Conservation (phyloP, 208 protist species). For the Vickermania ingenoplastis region DNA sequence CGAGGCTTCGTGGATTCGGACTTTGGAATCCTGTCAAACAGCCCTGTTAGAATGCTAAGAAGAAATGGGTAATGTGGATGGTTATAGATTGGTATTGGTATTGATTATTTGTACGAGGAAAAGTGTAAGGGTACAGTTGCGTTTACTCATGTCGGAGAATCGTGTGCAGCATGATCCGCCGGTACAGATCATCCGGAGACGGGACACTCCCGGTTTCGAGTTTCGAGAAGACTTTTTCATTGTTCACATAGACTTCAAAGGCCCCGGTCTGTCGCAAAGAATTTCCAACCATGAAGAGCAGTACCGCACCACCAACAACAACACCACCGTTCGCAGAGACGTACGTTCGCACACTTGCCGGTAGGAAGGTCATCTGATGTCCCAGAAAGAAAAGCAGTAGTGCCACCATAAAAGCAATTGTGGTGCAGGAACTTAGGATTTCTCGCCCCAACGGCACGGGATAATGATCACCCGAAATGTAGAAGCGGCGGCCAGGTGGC, state of each 20-base stretch:
- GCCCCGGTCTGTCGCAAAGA: slow-evolving; percentile 3
- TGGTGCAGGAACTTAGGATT: not conserved
- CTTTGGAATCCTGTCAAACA: no score
- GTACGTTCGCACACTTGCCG: not conserved
- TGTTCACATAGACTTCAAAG: slow-evolving; percentile 5
- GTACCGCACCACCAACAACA: not conserved
- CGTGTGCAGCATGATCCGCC: not conserved
- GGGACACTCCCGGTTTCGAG: slow-evolving; percentile 1
- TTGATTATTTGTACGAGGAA: no score
- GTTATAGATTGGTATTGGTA: no score
- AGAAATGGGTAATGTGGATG: no score
- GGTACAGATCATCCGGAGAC: not conserved
- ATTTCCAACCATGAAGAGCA: not conserved
- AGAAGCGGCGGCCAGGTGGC: not conserved
- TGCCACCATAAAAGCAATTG: not conserved
- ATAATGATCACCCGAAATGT: not conserved
- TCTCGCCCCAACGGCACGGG: not conserved
- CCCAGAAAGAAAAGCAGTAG: not conserved
- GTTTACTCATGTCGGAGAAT: not conserved
- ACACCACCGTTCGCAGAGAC: not conserved
- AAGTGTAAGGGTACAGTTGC: no score
- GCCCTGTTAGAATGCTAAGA: no score
- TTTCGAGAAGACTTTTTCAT: not conserved
- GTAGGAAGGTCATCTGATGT: not conserved
- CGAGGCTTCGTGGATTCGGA: no score